These are phyloP conservation scores for Aegilops longissima DNA, from an alignment of 176 grass and related monocot genomes.

Conservation along the genomic window DNA sequence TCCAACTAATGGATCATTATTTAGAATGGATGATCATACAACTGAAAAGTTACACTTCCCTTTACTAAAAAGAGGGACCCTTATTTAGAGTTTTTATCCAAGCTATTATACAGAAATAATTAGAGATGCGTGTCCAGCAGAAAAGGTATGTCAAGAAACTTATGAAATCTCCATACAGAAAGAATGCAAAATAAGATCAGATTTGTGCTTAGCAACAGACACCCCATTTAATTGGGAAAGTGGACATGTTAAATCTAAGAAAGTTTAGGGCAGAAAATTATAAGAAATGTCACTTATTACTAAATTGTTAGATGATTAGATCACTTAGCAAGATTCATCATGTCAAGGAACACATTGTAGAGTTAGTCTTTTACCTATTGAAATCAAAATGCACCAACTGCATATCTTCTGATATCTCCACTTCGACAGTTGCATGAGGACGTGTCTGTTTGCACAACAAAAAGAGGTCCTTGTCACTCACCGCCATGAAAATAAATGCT, in stretches of 20 bases:
- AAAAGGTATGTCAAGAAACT: neutral
- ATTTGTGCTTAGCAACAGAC: neutral
- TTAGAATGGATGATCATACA: constrained; percentile 11
- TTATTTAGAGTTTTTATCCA: neutral
- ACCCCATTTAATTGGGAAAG: neutral
- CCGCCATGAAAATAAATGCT: neutral
- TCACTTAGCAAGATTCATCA: neutral
- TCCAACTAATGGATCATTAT: neutral
- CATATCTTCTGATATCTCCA: constrained; percentile 99
- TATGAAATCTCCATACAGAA: neutral
- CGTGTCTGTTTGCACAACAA: constrained; percentile 69
- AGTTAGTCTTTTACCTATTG: constrained; percentile 71
- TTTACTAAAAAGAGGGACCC: neutral
- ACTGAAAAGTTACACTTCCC: neutral
- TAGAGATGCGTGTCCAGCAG: neutral
- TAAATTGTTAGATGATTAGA: neutral
- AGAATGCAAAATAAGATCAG: constrained; percentile 7
- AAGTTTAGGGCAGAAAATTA: neutral
- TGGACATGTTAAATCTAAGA: neutral
- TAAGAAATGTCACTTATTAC: neutral
- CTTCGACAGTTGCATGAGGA: constrained; percentile 99
- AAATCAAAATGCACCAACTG: constrained; percentile 98
- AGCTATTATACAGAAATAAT: neutral
- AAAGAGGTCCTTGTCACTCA: neutral
- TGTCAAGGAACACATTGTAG: neutral